Conservation (phyloP, 441 rosid species). For the Populus hybrid region DNA sequence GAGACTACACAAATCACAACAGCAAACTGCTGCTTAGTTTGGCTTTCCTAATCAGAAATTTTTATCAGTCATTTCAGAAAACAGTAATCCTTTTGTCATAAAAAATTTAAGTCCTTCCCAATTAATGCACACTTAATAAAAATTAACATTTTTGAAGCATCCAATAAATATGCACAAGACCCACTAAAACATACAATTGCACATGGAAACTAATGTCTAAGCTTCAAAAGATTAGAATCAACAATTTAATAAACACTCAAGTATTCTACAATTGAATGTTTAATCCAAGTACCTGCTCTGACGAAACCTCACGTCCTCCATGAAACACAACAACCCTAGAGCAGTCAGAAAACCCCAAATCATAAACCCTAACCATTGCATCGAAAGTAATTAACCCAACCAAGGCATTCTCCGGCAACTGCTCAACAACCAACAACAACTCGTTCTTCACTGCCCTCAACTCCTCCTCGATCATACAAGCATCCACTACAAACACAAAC, state of each 20-base stretch:
- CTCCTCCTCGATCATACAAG: conserved; percentile 67
- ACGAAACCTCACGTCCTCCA: conserved; percentile 67
- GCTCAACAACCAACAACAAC: conserved; percentile 65
- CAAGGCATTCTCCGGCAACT: conserved; percentile 70
- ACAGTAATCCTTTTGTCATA: neutral
- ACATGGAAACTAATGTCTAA: neutral
- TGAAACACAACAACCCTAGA: conserved; percentile 63
- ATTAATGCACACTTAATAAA: too few relatives aligned
- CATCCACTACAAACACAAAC: conserved; percentile 80
- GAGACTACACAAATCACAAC: neutral
- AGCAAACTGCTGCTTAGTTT: neutral
- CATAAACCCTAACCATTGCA: conserved; percentile 83
- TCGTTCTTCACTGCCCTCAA: conserved; percentile 64
- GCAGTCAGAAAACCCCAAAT: conserved; percentile 69
- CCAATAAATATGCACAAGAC: neutral
- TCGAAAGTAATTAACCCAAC: conserved; percentile 72
- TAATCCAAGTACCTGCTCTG: conserved; percentile 53
- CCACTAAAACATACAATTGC: neutral
- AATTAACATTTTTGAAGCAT: neutral
- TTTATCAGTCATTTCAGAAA: neutral
- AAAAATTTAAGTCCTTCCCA: neutral
- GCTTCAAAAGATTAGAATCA: neutral
- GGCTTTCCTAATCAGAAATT: neutral
- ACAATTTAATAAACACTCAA: neutral
- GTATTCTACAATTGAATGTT: neutral